Percentiles rank a stretch among this genome's conserved stretches.
Evolutionary conservation across 345 rosid species (phyloP).

Genomic region (Tarenaya hassleriana): DNA sequence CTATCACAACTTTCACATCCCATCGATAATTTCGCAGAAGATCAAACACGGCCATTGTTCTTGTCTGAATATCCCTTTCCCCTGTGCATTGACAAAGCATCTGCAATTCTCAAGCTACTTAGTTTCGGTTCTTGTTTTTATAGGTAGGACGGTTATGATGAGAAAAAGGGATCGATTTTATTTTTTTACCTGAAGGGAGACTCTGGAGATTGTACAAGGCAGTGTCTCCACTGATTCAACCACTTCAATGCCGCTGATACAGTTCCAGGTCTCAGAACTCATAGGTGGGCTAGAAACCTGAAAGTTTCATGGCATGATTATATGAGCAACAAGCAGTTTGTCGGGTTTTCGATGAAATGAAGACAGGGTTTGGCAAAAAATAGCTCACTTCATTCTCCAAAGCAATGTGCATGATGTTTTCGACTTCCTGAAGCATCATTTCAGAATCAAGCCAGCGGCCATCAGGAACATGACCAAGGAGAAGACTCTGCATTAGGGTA

Average conservation of each 20-base stretch:
- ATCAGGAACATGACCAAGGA: conserved; percentile 68
- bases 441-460: conserved; percentile 59
- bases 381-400: conserved; percentile 28
- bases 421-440: conserved; percentile 46
- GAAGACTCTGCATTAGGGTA: conserved; percentile 44
- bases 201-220: conserved; percentile 34
- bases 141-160: neutral
- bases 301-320: conserved; percentile 17
- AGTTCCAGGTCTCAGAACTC: conserved; percentile 19
- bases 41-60: conserved; percentile 54
- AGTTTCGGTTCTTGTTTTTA: neutral
- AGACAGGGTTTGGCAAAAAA: conserved; percentile 4
- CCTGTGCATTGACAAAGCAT: conserved; percentile 38
- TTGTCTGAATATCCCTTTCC: conserved; percentile 32
- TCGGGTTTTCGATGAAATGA: conserved; percentile 5
- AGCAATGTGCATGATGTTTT: conserved; percentile 46
- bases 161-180: conserved; percentile 5
- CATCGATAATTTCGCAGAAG: conserved; percentile 52
- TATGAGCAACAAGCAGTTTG: conserved; percentile 1
- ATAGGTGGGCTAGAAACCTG: conserved; percentile 32
- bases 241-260: conserved; percentile 33
- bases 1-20: conserved; percentile 65
- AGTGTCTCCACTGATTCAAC: conserved; percentile 39
- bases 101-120: conserved; percentile 34
- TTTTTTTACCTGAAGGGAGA: conserved; percentile 42